Percentiles rank a stretch among this genome's conserved stretches.
Conservation (phyloP, 108 stramenopile species). For the Chaetoceros muelleri region DNA sequence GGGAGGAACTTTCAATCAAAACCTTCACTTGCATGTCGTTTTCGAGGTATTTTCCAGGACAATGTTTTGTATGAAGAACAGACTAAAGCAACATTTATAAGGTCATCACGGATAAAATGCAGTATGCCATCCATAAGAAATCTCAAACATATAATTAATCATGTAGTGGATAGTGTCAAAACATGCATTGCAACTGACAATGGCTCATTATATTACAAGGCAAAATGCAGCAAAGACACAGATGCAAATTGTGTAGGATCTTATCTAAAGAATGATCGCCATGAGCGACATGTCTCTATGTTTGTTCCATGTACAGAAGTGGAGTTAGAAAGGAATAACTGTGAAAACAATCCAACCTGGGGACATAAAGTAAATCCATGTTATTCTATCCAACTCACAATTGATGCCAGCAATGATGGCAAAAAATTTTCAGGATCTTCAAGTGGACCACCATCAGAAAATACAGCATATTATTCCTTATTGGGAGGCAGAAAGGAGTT, state of each 20-base stretch:
- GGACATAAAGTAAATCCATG: constrained; percentile 62
- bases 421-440: constrained; percentile 51
- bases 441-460: too few species aligned
- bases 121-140: constrained; percentile 9
- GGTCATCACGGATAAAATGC: constrained; percentile 45
- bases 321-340: constrained; percentile 13
- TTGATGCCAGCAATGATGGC: constrained; percentile 63
- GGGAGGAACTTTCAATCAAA: constrained; percentile 70
- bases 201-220: constrained; percentile 14
- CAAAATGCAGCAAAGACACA: not conserved
- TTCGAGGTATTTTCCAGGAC: constrained; percentile 13
- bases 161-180: not conserved
- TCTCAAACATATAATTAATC: not conserved
- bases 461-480: too few species aligned
- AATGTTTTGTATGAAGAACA: constrained; percentile 8
- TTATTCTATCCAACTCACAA: constrained; percentile 30
- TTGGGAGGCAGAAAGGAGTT: too few species aligned
- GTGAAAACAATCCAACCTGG: constrained; percentile 15
- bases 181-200: not conserved
- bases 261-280: constrained; percentile 19
- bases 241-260: constrained; percentile 3
- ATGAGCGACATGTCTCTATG: constrained; percentile 23
- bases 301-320: constrained; percentile 22
- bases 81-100: constrained; percentile 34
- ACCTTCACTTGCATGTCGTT: constrained; percentile 39